Percentiles rank a stretch among this genome's conserved stretches.
Conservation (phyloP, 2,329 filamentous ascomycete genomes). For the Scleromitrula shiraiana region DNA sequence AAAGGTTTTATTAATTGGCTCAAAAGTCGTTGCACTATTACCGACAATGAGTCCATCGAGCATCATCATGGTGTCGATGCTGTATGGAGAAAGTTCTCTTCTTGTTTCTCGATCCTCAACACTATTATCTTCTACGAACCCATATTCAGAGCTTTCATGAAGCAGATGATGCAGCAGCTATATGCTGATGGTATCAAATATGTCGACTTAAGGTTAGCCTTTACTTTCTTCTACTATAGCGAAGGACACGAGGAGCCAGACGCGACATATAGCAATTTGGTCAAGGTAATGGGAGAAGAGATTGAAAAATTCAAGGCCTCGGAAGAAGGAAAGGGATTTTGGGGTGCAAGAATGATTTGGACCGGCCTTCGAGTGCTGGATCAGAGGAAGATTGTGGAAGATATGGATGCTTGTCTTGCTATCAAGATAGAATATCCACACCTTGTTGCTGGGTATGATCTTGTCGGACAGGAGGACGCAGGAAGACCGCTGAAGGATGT, state of each 20-base stretch:
- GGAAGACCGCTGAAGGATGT: constrained; percentile 70
- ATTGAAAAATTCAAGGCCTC: constrained; percentile 66
- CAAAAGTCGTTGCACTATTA: constrained; percentile 63
- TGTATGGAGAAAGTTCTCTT: constrained; percentile 75
- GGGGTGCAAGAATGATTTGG: constrained; percentile 82
- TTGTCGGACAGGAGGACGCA: constrained; percentile 80
- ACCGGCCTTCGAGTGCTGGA: constrained; percentile 60
- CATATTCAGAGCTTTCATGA: constrained; percentile 71
- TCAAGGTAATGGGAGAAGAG: constrained; percentile 69
- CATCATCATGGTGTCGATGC: constrained; percentile 79
- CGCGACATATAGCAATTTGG: constrained; percentile 59
- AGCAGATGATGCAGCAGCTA: constrained; percentile 60
- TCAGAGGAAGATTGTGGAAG: constrained; percentile 60
- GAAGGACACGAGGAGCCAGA: constrained; percentile 59
- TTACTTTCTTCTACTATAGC: constrained; percentile 61
- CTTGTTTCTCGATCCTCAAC: constrained; percentile 64
- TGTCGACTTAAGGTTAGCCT: constrained; percentile 73
- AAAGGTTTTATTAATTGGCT: constrained; percentile 72
- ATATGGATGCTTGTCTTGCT: constrained; percentile 81
- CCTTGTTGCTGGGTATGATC: constrained; percentile 77
- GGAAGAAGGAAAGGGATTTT: constrained; percentile 66
- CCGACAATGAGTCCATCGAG: constrained; percentile 61
- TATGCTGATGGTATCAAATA: constrained; percentile 78
- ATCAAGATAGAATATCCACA: constrained; percentile 74
- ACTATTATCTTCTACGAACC: constrained; percentile 84